Evolutionary conservation across 306 rosid species (phyloP), one percentile per base, ranked within the genome.

Genomic region (Mimosa bimucronata): DNA sequence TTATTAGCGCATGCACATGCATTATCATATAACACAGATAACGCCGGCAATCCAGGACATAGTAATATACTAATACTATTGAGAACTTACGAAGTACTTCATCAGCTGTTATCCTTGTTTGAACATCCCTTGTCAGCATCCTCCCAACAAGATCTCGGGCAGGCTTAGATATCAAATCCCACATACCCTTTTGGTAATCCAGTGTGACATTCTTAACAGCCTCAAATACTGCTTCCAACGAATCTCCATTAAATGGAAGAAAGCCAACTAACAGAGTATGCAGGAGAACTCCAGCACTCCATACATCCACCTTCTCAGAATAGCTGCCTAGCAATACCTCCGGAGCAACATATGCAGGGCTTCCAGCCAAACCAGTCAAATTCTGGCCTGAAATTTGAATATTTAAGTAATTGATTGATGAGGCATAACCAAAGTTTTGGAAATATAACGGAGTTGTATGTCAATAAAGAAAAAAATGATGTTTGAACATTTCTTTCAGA

Each of bases 291-390:
- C 98, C 99, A 64, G 99, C 98, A 87, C 99, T 96, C 99, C 99
- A 96, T 76, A 93, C 84, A 87, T 96, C 99, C 66, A 91, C 99
- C 89, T 91, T 93, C 90, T 93, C 97, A 8, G 91, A 83, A 75
- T 96, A 96, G 68, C 85, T 88, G 21, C 97, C 98, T 9, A 68
- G 53, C 84, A 96, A 81, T 81, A 96, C 98, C 82, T 96, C 99
- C 9, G 99, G 99, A 75, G 99, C 98, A 45, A 96, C 99, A 86
- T 96, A 96, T 76, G 99, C 99, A 16, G 99, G 99, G 88, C 99
- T 96, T 87, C 99, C 98, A 30, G 97, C 99, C 79, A 96, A 88
- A 78, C 99, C 99, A 83, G 93, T 89, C 91, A 96, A 86, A 72
- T 80, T 86, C 82, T 93, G 99, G 82, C 99, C 99, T 96, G 93